A percentile compares a stretch with the other conserved stretches of the same genome.
phyloP scores from a whole-genome alignment of 768 basidiomycete species.

The Roridomyces roridus region DNA sequence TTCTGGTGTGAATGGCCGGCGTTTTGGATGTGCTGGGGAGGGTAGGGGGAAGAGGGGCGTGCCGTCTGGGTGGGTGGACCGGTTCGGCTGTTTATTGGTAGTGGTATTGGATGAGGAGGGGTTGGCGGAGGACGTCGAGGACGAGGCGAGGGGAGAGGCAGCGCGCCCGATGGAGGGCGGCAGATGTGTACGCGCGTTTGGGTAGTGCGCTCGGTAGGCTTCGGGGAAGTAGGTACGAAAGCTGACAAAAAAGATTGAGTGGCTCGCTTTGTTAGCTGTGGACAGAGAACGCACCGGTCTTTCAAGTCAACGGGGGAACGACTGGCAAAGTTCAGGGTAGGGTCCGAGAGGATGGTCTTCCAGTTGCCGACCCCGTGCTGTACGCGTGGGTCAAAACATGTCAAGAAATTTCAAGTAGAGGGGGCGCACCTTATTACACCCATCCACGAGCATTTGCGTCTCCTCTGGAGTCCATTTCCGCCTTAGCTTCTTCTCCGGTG shows the following conservation, averaged over 20 bases:
- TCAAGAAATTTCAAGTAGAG: conserved; percentile 4
- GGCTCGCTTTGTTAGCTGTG: conserved; percentile 4
- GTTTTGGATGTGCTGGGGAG: conserved; percentile 47
- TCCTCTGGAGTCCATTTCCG: conserved; percentile 89
- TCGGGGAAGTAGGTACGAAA: conserved; percentile 93
- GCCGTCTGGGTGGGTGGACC: conserved; percentile 85
- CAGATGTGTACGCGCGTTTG: conserved; percentile 88
- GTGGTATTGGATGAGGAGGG: background rate
- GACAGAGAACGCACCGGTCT: conserved; percentile 65
- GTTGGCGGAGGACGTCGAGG: background rate
- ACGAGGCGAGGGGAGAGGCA: conserved; percentile 1
- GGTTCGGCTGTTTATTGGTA: conserved; percentile 54
- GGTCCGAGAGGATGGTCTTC: conserved; percentile 89
- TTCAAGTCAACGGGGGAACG: conserved; percentile 93
- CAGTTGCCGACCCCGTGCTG: conserved; percentile 93
- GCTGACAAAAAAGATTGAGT: conserved; percentile 41
- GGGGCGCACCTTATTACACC: conserved; percentile 77
- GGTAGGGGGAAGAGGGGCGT: conserved; percentile 80
- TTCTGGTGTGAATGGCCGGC: conserved; percentile 84
- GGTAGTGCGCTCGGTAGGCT: conserved; percentile 90
- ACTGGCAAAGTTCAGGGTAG: conserved; percentile 76
- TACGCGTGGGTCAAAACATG: background rate
- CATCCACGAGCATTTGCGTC: conserved; percentile 87
- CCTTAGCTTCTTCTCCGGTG: conserved; percentile 73
- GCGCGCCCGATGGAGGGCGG: conserved; percentile 34